Base-by-base conservation (phyloP, 176 grass and related monocot genomes). In the Oryza rufipogon region DNA sequence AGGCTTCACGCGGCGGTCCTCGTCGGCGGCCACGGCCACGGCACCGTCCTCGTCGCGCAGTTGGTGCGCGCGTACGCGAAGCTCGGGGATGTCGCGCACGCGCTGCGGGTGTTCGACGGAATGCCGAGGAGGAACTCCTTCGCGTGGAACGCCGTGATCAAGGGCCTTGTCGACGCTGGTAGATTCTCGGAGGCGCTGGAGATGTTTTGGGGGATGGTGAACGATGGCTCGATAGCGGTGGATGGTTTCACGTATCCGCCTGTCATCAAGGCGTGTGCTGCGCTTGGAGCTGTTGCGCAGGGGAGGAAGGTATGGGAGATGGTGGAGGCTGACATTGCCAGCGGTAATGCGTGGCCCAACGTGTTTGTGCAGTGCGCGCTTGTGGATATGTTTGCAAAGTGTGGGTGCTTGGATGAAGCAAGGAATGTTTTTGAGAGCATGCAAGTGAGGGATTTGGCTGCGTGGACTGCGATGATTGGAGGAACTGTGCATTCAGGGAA, bases 341-440 rank as follows among this genome's bases (percentile, higher is more conserved):
- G 5, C 6, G 71, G 84, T 2, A 15, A 15, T 2, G 45, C 34
- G 2, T 60, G 5, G 26, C 11, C 42, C 32, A 94, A 94, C 46
- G 33, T 86, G 39, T 91, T 86, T 16, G 92, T 86, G 36, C 88
- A 86, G 74, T 94, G 92, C 5, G 80, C 88, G 6, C 88, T 94
- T 0, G 73, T 94, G 10, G 66, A 94, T 61, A 94, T 94, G 92
- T 86, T 91, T 70, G 83, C 88, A 2, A 94, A 91, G 71, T 91
- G 92, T 11, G 71, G 92, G 45, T 86, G 86, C 61, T 67, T 94
- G 68, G 76, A 3, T 15, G 86, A 91, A 75, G 92, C 88, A 1
- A 85, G 75, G 89, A 74, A 16, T 2, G 80, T 91, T 39, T 91
- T 91, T 80, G 88, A 91, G 52, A 65, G 76, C 79, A 88, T 94